These are phyloP conservation scores for Elsinoe arachidis DNA, from an alignment of 2,329 filamentous ascomycete genomes.

Conservation along the genomic window DNA sequence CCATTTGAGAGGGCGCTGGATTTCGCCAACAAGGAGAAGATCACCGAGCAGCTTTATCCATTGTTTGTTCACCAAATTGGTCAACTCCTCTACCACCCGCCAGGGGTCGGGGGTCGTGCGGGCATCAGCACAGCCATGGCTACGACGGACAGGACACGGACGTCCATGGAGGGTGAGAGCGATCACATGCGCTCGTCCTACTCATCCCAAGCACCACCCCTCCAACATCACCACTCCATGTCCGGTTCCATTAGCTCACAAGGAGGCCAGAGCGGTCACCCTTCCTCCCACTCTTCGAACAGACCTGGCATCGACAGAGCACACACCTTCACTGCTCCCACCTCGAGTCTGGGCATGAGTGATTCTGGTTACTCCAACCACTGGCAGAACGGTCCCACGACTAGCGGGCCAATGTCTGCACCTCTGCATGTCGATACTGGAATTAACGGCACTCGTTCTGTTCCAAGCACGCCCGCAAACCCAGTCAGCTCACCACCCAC, in stretches of 20 bases:
- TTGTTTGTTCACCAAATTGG: conserved; percentile 97
- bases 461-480: conserved; percentile 83
- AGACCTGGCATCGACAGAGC: conserved; percentile 74
- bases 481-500: conserved; percentile 62
- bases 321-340: conserved; percentile 89
- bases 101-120: conserved; percentile 67
- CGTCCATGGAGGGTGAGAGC: conserved; percentile 33
- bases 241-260: conserved; percentile 49
- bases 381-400: conserved; percentile 48
- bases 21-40: conserved; percentile 99
- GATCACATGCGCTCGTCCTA: conserved; percentile 53
- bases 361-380: conserved; percentile 67
- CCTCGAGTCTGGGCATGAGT: conserved; percentile 73
- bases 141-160: conserved; percentile 66
- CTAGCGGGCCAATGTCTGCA: conserved; percentile 51
- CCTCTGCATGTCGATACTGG: conserved; percentile 73
- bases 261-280: conserved; percentile 58
- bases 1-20: conserved; percentile 95
- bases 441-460: conserved; percentile 69
- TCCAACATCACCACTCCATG: conserved; percentile 64
- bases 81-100: conserved; percentile 84
- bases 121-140: conserved; percentile 53
- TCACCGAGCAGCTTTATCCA: conserved; percentile 88
- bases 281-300: conserved; percentile 46
- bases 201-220: conserved; percentile 54